A percentile compares a stretch with the other conserved stretches of the same genome.
These are phyloP conservation scores for Podospora tetraspora DNA, from an alignment of 495 filamentous ascomycete genomes.

Conservation along the genomic window DNA sequence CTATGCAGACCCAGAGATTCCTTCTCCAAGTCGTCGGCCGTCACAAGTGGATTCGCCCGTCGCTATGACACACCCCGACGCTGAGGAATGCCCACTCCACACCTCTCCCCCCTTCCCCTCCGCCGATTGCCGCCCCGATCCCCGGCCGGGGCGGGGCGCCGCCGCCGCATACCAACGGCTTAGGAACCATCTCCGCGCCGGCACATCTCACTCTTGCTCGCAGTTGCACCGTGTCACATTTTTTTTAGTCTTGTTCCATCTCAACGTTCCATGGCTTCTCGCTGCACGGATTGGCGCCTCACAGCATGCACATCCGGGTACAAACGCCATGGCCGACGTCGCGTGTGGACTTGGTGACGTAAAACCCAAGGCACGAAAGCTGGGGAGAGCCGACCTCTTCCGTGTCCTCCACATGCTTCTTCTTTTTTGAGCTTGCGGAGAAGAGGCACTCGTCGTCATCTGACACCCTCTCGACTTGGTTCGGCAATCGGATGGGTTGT, in stretches of 20 bases:
- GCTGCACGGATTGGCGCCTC: slow-evolving; percentile 11
- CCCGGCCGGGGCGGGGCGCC: background rate
- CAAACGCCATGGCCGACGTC: background rate
- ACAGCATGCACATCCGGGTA: slow-evolving; percentile 4
- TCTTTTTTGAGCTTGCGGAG: background rate
- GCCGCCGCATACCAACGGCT: slow-evolving; percentile 26
- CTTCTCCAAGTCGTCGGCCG: background rate
- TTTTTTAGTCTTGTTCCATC: background rate
- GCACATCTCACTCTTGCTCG: background rate
- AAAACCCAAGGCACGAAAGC: background rate
- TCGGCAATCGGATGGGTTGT: background rate
- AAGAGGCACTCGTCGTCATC: background rate
- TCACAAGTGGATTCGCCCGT: background rate
- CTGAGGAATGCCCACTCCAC: background rate
- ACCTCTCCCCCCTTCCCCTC: background rate
- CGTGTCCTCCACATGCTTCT: background rate
- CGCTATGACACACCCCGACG: background rate
- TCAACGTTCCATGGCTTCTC: background rate
- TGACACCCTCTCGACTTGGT: background rate
- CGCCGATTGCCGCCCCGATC: background rate
- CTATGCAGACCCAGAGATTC: background rate
- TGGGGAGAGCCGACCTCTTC: background rate
- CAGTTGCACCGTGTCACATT: background rate
- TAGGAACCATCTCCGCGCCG: slow-evolving; percentile 13
- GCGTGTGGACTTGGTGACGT: slow-evolving; percentile 2